Evolutionary conservation across 106 monocot species (phyloP).

Genomic region (Xerophyta viscosa): DNA sequence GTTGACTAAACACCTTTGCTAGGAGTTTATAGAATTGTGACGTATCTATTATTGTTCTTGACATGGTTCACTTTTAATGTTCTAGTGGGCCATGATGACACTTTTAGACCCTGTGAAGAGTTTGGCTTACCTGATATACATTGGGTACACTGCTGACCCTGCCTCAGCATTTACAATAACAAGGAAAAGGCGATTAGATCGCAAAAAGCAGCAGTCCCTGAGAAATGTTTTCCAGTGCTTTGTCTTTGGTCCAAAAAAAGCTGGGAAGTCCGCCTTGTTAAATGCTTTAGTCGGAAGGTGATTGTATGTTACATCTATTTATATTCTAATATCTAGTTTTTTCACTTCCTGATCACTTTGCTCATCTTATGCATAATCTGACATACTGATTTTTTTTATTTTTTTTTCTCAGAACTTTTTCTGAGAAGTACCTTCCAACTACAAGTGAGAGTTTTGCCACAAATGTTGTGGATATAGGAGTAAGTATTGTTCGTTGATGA

Average conservation of each 20-base stretch:
- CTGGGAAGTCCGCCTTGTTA: conserved; percentile 81
- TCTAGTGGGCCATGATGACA: conserved; percentile 94
- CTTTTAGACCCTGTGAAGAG: conserved; percentile 71
- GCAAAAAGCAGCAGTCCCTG: conserved; percentile 63
- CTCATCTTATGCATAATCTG: neutral
- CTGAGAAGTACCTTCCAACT: conserved; percentile 64
- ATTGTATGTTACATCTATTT: neutral
- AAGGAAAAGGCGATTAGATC: conserved; percentile 65
- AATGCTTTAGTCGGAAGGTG: conserved; percentile 77
- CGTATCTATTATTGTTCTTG: too few species aligned
- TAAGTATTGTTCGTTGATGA: conserved; percentile 16
- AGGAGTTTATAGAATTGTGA: too few species aligned
- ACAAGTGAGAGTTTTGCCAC: conserved; percentile 52
- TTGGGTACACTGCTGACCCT: conserved; percentile 70
- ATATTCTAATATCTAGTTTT: neutral
- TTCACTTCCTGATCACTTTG: neutral
- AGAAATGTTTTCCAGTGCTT: conserved; percentile 84
- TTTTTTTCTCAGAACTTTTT: conserved; percentile 41
- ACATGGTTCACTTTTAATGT: neutral
- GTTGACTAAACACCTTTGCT: too few species aligned
- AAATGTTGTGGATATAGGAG: conserved; percentile 70
- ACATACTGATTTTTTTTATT: neutral
- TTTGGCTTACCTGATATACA: conserved; percentile 77
- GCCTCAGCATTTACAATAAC: conserved; percentile 68
- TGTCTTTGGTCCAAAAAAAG: conserved; percentile 82